Evolutionary conservation across 768 basidiomycete genomes (phyloP).

Genomic region (Infundibulicybe gibba): DNA sequence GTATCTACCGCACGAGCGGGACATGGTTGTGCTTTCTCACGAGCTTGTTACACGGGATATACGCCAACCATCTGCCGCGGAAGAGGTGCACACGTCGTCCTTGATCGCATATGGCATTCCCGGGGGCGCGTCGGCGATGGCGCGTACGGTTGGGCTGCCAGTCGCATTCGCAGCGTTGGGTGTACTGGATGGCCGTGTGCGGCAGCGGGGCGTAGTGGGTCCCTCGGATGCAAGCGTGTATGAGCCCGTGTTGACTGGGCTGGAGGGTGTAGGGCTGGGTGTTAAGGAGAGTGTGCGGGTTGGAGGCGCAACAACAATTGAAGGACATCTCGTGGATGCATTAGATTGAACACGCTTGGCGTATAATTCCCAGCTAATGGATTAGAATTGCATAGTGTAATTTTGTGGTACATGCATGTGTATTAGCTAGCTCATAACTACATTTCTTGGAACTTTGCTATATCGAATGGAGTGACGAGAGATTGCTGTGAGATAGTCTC

Average conservation of each 20-base stretch:
- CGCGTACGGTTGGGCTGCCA: slow-evolving; percentile 85
- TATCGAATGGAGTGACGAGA: slow-evolving; percentile 37
- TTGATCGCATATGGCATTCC: slow-evolving; percentile 54
- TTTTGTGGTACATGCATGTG: neutral
- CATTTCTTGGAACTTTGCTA: slow-evolving; percentile 14
- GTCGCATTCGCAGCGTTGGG: slow-evolving; percentile 78
- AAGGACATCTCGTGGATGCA: slow-evolving; percentile 1
- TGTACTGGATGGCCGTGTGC: slow-evolving; percentile 58
- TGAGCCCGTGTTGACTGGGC: slow-evolving; percentile 52
- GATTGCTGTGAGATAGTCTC: slow-evolving; percentile 47
- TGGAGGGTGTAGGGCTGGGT: slow-evolving; percentile 51
- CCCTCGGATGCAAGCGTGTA: slow-evolving; percentile 64
- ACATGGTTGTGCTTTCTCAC: slow-evolving; percentile 85
- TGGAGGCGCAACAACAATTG: slow-evolving; percentile 5
- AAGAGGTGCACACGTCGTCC: slow-evolving; percentile 63
- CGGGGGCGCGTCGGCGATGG: slow-evolving; percentile 70
- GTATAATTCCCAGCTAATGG: neutral
- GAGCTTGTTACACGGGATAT: slow-evolving; percentile 55
- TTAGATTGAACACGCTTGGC: neutral
- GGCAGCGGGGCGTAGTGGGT: slow-evolving; percentile 59
- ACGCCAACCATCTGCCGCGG: slow-evolving; percentile 12
- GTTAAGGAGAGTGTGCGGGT: slow-evolving; percentile 35
- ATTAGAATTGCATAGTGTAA: neutral
- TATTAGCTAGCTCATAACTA: neutral
- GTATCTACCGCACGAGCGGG: slow-evolving; percentile 70